A percentile compares a stretch with the other conserved stretches of the same genome.
These are phyloP conservation scores for Penicillium chermesinum DNA, from an alignment of 495 filamentous ascomycete genomes.

Conservation along the genomic window DNA sequence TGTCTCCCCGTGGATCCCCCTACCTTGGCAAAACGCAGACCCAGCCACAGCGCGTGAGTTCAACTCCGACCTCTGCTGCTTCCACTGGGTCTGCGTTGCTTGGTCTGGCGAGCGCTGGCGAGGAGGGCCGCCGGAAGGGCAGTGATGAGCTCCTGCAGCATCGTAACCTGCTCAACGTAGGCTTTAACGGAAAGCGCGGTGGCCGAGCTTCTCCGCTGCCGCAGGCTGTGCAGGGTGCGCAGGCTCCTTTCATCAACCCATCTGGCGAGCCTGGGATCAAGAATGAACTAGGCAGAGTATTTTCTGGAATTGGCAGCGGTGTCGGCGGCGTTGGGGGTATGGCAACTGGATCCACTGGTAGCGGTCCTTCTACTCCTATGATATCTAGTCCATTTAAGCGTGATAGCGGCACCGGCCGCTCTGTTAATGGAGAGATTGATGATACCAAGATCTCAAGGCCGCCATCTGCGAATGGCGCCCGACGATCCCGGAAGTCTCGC, in stretches of 20 bases:
- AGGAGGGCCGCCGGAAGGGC: constrained; percentile 47
- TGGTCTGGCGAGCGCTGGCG: constrained; percentile 23
- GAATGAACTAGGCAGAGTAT: constrained; percentile 86
- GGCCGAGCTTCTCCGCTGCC: constrained; percentile 71
- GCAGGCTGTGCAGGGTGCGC: constrained; percentile 88
- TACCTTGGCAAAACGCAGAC: constrained; percentile 31
- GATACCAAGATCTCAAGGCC: constrained; percentile 42
- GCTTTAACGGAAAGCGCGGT: constrained; percentile 41
- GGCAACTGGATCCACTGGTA: constrained; percentile 47
- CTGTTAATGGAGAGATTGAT: constrained; percentile 30
- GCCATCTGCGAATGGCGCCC: constrained; percentile 47
- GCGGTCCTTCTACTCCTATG: constrained; percentile 52
- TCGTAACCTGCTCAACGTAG: constrained; percentile 41
- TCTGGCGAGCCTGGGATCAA: constrained; percentile 80
- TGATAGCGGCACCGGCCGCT: constrained; percentile 33
- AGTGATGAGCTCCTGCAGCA: constrained; percentile 52
- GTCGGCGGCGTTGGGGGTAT: constrained; percentile 51
- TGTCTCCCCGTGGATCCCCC: constrained; percentile 32
- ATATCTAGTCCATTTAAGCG: constrained; percentile 52
- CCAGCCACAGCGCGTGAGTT: constrained; percentile 27
- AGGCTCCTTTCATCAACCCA: constrained; percentile 68
- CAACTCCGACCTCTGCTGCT: constrained; percentile 14
- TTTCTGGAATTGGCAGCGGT: constrained; percentile 84
- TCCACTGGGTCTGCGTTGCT: constrained; percentile 22
- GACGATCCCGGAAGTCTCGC: constrained; percentile 49